Evolutionary conservation across 2,329 filamentous ascomycete species (phyloP), one percentile per base, ranked within the genome.

Genomic region (Elsinoe australis): DNA sequence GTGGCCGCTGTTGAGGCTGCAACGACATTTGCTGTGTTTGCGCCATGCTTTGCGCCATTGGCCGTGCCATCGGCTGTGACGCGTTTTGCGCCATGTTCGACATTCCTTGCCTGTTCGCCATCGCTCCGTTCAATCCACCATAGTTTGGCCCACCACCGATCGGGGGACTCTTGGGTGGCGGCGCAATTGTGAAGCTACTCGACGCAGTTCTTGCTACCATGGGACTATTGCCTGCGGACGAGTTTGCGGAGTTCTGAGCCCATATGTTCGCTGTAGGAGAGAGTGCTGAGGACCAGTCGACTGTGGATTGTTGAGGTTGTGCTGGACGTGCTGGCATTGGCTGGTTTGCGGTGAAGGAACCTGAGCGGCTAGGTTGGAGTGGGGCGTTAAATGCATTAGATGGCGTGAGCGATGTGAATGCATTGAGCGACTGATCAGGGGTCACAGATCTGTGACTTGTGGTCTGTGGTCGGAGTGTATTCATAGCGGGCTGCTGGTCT

Each of bases 221-320:
- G 9, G 24, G 45, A 14, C 29, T 47, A 7, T 47, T 34, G 17
- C 29, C 29, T 8, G 29, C 44, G 12, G 45, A 36, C 7, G 45
- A 36, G 15, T 22, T 49, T n/a, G 47, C 21, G 7, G 28, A 34
- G 10, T 50, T 26, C 28, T 46, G 33, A 12, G 53, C 45, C 24
- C 53, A 49, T 7, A 52, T 42, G 24, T 29, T 53, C 18, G 49
- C 46, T 52, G 26, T 52, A 36, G 44, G 42, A 48, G 54, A 55
- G 14, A 48, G 18, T 52, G 67, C 53, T 47, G 74, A 60, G 12
- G 72, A 65, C 76, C 76, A 77, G 64, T 78, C 72, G 49, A 78
- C 67, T 12, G 71, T 69, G 34, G 34, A 49, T 51, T 9, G 49
- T 53, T 18, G 60, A 18, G 53, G 59, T 15, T 51, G 54, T 22